Evolutionary conservation across 768 basidiomycete species (phyloP).

Genomic region (Austroboletus eburneus): DNA sequence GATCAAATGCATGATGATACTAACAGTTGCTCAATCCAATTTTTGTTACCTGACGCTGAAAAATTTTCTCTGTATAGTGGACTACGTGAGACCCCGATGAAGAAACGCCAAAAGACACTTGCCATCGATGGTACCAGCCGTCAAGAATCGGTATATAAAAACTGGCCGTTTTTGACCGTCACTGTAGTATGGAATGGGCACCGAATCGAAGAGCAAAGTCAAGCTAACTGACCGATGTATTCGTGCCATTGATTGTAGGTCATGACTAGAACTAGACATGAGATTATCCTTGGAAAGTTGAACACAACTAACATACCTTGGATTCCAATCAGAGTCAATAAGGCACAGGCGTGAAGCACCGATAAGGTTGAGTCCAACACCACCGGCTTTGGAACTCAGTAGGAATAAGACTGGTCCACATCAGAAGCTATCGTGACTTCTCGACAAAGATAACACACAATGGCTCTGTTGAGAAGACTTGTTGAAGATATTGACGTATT

Average conservation of each 20-base stretch:
- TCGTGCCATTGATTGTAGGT: slow-evolving; percentile 95
- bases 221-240: slow-evolving; percentile 69
- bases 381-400: slow-evolving; percentile 92
- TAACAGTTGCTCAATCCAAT: slow-evolving; percentile 83
- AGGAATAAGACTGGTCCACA: slow-evolving; percentile 71
- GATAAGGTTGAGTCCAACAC: slow-evolving; percentile 89
- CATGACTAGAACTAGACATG: slow-evolving; percentile 51
- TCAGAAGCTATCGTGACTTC: slow-evolving; percentile 1
- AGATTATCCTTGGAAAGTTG: background rate
- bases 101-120: slow-evolving; percentile 11
- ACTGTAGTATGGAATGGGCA: slow-evolving; percentile 36
- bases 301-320: slow-evolving; percentile 46
- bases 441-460: slow-evolving; percentile 44
- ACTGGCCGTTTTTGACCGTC: slow-evolving; percentile 94
- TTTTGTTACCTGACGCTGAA: slow-evolving; percentile 92
- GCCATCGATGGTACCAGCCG: slow-evolving; percentile 90
- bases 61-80: slow-evolving; percentile 70
- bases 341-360: slow-evolving; percentile 87
- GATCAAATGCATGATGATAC: slow-evolving; percentile 25
- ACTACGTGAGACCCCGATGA: slow-evolving; percentile 1
- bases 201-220: background rate
- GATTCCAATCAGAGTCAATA: slow-evolving; percentile 94
- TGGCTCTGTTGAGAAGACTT: slow-evolving; percentile 62
- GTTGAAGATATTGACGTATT: slow-evolving; percentile 88
- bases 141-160: slow-evolving; percentile 84